Conservation (phyloP, 2,329 filamentous ascomycete species). For the Colletotrichum acutatum region DNA sequence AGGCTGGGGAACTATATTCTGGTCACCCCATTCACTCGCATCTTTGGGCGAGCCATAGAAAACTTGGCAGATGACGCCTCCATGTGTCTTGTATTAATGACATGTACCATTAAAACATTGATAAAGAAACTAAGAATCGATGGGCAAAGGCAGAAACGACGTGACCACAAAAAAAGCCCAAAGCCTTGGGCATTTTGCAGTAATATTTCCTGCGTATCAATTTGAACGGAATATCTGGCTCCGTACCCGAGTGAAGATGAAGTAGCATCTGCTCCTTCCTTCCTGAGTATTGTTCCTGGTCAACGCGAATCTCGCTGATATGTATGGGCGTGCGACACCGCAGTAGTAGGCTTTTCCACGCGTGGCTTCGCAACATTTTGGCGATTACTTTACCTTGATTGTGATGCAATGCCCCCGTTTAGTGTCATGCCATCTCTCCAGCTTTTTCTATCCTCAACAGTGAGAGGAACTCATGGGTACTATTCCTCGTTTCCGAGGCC, state of each 20-base stretch:
- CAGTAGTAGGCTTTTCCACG: neutral
- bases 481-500: neutral
- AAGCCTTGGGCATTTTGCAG: neutral
- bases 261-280: neutral
- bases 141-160: neutral
- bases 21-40: neutral
- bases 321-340: neutral
- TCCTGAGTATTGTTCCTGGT: neutral
- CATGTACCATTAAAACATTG: constrained; percentile 20
- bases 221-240: neutral
- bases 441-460: neutral
- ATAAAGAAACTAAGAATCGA: constrained; percentile 5
- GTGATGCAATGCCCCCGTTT: neutral
- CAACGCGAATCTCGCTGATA: neutral
- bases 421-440: neutral
- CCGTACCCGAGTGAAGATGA: neutral
- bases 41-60: neutral
- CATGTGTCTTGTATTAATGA: constrained; percentile 22
- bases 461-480: neutral
- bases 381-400: neutral
- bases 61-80: constrained; percentile 14
- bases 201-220: neutral
- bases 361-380: neutral
- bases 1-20: constrained; percentile 6
- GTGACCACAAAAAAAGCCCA: neutral